Base-by-base conservation (phyloP, 495 filamentous ascomycete genomes). In the Xylaria flabelliformis region DNA sequence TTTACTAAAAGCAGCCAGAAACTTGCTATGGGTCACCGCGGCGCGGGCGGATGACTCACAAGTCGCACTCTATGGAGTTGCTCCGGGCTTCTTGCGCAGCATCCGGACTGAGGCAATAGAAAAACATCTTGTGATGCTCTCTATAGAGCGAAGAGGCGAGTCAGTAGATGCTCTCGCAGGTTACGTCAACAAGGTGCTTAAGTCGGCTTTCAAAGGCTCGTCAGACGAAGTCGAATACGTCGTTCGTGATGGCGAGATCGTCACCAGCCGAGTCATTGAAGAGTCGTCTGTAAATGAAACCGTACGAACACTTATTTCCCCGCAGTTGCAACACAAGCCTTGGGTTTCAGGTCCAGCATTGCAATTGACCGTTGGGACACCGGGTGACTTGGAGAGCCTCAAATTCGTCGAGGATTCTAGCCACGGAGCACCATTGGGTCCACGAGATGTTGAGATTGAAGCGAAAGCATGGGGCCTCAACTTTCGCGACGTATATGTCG, bases 401-500 rank as follows among this genome's bases (percentile, higher is more conserved):
- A 56, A 56, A 26, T 77, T 82, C 46, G 65, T 77, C 0, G 75
- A 78, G 26, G 81, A 83, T 67, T 21, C 36, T 24, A 53, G 29
- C n/a, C 42, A 69, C 19, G 32, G 12, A 46, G 64, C n/a, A 32
- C 53, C 53, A 15, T 72, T 82, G 0, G 65, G 39, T 2, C 71
- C 74, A 4, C 41, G 4, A 17, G 75, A 76, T 9, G 69, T 84
- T 29, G 81, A 84, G 24, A 74, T 76, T 26, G 65, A 76, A 70
- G 74, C 80, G 6, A 72, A 69, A 32, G 77, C 78, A 55, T 73
- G 77, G 69, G 75, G 74, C 5, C 10, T 84, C 1, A 80, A 64
- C 41, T 78, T 78, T 46, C 61, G 71, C 15, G 82, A 88, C 58
- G 73, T 86, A 3, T 80, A 83, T 24, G 78, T 82, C 9, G 79